Conservation (phyloP, 352 stramenopile genomes). For the Phytophthora colocasiae region DNA sequence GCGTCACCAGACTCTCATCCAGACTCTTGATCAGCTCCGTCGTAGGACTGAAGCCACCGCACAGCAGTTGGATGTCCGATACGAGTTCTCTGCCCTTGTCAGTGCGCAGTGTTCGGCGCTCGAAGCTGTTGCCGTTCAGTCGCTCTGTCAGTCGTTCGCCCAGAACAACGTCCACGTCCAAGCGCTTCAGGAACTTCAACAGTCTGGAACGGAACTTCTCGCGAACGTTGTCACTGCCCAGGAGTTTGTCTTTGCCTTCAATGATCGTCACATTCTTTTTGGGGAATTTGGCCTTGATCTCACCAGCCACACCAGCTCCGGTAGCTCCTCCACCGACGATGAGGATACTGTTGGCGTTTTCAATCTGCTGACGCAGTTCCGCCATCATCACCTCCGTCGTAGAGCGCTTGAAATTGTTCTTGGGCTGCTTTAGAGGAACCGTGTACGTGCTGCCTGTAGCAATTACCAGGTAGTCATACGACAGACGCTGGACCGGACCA, state of each 20-base stretch:
- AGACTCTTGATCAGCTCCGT: constrained; percentile 13
- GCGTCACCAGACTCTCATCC: constrained; percentile 1
- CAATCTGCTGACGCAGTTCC: constrained; percentile 40
- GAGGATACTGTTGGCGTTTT: constrained; percentile 45
- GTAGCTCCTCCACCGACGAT: constrained; percentile 57
- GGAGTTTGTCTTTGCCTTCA: constrained; percentile 35
- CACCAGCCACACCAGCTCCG: constrained; percentile 52
- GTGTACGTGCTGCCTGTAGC: constrained; percentile 60
- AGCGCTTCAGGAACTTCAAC: constrained; percentile 25
- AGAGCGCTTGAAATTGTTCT: constrained; percentile 28
- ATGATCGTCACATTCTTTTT: constrained; percentile 58
- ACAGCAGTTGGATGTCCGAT: constrained; percentile 48
- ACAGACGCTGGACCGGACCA: constrained; percentile 27
- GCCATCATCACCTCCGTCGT: constrained; percentile 32
- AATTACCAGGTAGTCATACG: constrained; percentile 60
- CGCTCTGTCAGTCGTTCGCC: constrained; percentile 43
- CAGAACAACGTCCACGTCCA: constrained; percentile 50
- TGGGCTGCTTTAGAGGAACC: constrained; percentile 48
- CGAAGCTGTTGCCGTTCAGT: constrained; percentile 39
- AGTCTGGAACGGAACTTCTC: constrained; percentile 50
- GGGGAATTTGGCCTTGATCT: constrained; percentile 54
- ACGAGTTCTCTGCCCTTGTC: constrained; percentile 46
- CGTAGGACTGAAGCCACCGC: constrained; percentile 32
- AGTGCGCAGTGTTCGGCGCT: constrained; percentile 42
- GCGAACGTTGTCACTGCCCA: constrained; percentile 34